Percentiles rank a stretch among this genome's conserved stretches.
Evolutionary conservation across 1,284 basidiomycete species (phyloP).

Genomic region (Porodaedalea pini): DNA sequence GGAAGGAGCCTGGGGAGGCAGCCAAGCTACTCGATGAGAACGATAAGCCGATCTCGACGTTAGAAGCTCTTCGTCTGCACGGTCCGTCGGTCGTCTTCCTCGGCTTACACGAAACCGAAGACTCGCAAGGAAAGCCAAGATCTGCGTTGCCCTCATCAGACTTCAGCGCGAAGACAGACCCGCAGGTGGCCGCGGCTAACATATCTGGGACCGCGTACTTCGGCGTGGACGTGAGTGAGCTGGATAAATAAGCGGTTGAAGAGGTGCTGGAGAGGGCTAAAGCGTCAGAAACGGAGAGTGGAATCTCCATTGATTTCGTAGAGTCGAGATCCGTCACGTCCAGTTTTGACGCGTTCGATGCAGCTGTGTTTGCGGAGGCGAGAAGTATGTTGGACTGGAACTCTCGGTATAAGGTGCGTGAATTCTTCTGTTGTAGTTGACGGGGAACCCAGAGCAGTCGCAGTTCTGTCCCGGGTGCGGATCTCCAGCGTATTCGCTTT

Average conservation of each 20-base stretch:
- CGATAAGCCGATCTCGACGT: constrained; percentile 39
- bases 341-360: constrained; percentile 53
- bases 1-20: constrained; percentile 47
- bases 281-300: constrained; percentile 22
- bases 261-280: constrained; percentile 40
- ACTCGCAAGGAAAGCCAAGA: constrained; percentile 28
- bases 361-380: constrained; percentile 71
- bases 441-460: not conserved
- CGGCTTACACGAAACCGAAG: constrained; percentile 70
- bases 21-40: constrained; percentile 32
- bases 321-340: constrained; percentile 66
- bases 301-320: constrained; percentile 49
- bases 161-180: constrained; percentile 40
- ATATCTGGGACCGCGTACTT: constrained; percentile 78
- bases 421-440: too few relatives aligned
- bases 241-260: constrained; percentile 44
- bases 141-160: constrained; percentile 59
- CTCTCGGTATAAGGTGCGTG: constrained; percentile 66
- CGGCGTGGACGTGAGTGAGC: constrained; percentile 65
- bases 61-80: constrained; percentile 65
- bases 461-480: constrained; percentile 91
- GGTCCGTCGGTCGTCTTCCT: constrained; percentile 65
- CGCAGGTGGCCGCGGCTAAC: constrained; percentile 46
- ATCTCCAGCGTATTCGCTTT: constrained; percentile 76
- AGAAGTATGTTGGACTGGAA: constrained; percentile 90